Base-by-base conservation (phyloP, 805 yeast genomes). In the Groenewaldozyma salmanticensis region DNA sequence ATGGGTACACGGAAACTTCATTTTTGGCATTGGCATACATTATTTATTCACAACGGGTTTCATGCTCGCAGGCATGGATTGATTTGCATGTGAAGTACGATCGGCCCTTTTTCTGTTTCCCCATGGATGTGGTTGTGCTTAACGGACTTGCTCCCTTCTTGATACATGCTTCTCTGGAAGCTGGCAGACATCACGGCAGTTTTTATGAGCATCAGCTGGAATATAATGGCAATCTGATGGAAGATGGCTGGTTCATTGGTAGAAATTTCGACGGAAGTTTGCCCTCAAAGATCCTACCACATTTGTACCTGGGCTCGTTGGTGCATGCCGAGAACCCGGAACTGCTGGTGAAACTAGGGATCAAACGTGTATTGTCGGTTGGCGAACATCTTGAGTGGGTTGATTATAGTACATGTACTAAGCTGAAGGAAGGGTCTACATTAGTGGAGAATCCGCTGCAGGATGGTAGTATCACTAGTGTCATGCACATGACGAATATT, bases 1-100 rank as follows among this genome's bases (percentile, higher is more conserved):
- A 90, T 61, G 97, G 97, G 0, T 90, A 88, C 59, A 85, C 96
- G 0, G 96, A 87, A 55, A 81, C 88, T 39, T 77, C 95, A 4
- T 67, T 90, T n/a, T 60, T 88, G 31, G 73, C 76, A 0, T 63
- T 85, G 27, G 73, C 87, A 42, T 88, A 74, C 52, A 50, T 81
- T 43, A 81, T 90, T 43, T 90, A 80, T 60, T 58, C 83, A 1
- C 72, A 79, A 40, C 75, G 80, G 31, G 54, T 75, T 16, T 49
- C 72, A 0, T 59, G 84, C 9, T 77, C 81, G 21, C 78, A 80
- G 31, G 88, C 87, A 1, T 66, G 81, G 46, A 53, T 81, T 16
- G 70, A 72, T 44, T 60, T 85, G 39, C 95, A 87, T 57, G 49
- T 55, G 33, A 66, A 68, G 13, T 74, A 70, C 52, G 78, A 81